Conservation (phyloP, 257 asterid genomes). For the Fraxinus pennsylvanica region DNA sequence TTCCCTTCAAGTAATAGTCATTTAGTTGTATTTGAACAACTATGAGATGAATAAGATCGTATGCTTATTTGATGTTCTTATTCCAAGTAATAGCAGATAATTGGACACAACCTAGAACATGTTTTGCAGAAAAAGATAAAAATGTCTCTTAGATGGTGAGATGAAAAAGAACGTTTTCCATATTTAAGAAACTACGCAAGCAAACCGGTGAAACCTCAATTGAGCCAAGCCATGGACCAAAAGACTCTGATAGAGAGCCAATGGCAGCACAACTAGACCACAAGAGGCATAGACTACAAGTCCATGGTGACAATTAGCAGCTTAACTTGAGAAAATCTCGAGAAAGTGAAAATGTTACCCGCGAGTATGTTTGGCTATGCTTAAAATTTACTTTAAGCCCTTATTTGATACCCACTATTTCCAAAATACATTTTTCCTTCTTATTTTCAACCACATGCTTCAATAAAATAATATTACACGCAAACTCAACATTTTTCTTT, state of each 20-base stretch:
- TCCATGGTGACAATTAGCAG: not conserved
- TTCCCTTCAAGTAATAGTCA: not conserved
- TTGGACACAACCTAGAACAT: not conserved
- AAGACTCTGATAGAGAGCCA: no score
- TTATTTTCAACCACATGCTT: no score
- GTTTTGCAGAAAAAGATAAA: not conserved
- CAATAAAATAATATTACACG: no score
- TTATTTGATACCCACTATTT: no score
- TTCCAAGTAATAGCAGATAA: not conserved
- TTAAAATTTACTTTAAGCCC: no score
- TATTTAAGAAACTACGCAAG: not conserved
- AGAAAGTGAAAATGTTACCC: not conserved
- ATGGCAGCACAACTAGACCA: not conserved
- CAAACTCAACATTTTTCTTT: no score
- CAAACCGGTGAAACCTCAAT: not conserved
- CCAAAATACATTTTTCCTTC: no score
- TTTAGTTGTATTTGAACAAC: not conserved
- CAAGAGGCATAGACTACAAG: not conserved
- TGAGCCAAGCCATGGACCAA: no score
- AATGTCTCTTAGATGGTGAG: not conserved
- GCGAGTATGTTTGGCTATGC: no score
- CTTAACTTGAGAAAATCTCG: not conserved
- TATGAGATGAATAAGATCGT: not conserved
- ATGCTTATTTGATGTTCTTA: not conserved
- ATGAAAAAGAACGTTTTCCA: not conserved